Evolutionary conservation across 441 rosid species (phyloP).

Genomic region (Brassica balearica): DNA sequence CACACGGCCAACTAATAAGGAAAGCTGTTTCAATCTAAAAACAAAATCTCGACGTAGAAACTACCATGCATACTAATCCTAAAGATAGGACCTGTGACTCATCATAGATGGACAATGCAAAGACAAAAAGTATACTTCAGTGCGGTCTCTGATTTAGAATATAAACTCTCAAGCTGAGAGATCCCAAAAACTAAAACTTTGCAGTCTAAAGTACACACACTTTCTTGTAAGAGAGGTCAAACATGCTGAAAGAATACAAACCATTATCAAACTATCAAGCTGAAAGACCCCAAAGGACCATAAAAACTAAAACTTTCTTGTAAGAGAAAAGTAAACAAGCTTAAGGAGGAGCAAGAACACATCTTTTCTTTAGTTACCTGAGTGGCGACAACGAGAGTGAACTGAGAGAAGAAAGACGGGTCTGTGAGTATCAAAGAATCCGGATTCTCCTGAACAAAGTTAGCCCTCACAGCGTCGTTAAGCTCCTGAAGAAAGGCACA

Average conservation of each 20-base stretch:
- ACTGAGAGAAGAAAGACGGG: slow-evolving; percentile 86
- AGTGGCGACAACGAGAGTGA: slow-evolving; percentile 90
- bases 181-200: neutral
- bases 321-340: neutral
- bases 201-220: neutral
- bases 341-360: neutral
- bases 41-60: neutral
- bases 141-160: too few relatives aligned
- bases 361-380: slow-evolving; percentile 55
- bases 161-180: too few relatives aligned
- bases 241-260: too few relatives aligned
- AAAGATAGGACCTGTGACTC: slow-evolving; percentile 9
- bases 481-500: slow-evolving; percentile 93
- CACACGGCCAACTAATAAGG: slow-evolving; percentile 19
- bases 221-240: neutral
- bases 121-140: too few relatives aligned
- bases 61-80: neutral
- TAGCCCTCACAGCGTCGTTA: slow-evolving; percentile 85
- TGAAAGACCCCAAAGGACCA: neutral
- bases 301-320: neutral
- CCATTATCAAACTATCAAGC: too few relatives aligned
- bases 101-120: too few relatives aligned
- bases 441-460: slow-evolving; percentile 83
- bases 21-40: neutral
- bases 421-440: slow-evolving; percentile 61